phyloP scores from a whole-genome alignment of 345 rosid genomes.

The Gossypium stocksii region DNA sequence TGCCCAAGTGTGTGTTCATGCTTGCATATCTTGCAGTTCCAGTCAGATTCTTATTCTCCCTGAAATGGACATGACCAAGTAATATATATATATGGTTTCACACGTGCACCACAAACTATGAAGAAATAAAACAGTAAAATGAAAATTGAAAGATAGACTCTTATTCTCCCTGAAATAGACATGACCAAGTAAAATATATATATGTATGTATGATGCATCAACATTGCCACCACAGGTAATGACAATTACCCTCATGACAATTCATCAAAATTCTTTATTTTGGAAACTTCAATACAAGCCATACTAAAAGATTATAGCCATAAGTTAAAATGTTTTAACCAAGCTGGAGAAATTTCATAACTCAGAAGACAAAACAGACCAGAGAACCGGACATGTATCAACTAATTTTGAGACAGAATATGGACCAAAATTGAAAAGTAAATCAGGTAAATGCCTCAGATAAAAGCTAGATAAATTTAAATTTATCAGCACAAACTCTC shows the following conservation, averaged over 20 bases:
- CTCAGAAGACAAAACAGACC: neutral
- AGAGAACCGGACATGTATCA: neutral
- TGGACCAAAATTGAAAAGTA: neutral
- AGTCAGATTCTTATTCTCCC: slow-evolving; percentile 95
- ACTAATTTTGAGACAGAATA: neutral
- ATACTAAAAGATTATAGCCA: neutral
- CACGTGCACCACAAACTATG: neutral
- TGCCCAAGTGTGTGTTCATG: slow-evolving; percentile 98
- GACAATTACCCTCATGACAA: neutral
- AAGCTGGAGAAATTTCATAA: neutral
- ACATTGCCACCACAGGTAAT: neutral
- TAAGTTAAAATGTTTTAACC: neutral
- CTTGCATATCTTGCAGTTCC: slow-evolving; percentile 99
- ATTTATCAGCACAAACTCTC: neutral
- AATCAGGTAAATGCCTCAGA: neutral
- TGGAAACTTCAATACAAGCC: neutral
- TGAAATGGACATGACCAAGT: slow-evolving; percentile 20
- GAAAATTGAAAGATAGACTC: neutral
- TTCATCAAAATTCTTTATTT: neutral
- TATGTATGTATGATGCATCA: neutral
- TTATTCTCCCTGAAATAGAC: too few species aligned
- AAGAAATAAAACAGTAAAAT: neutral
- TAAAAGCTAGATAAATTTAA: neutral
- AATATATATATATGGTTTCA: neutral
- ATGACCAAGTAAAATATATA: too few species aligned